These are phyloP conservation scores for Xerocomus amazonicus DNA, from an alignment of 1,284 basidiomycete species.

Conservation along the genomic window DNA sequence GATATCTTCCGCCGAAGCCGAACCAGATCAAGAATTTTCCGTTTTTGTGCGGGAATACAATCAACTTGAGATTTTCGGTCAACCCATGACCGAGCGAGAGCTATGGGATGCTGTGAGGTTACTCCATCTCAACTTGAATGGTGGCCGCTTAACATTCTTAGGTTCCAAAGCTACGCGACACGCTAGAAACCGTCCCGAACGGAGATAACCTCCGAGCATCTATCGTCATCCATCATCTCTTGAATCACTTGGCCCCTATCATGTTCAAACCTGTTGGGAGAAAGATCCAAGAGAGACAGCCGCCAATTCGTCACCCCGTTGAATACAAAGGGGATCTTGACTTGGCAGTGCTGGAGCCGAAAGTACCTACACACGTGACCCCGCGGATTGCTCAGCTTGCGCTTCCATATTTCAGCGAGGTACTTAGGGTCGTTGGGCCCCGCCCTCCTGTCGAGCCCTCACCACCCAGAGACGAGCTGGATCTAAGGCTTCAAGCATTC, in stretches of 20 bases:
- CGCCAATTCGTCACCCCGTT: background rate
- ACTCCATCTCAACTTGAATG: background rate
- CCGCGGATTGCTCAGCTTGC: conserved; percentile 52
- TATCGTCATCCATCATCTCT: conserved; percentile 19
- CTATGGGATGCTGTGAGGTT: conserved; percentile 41
- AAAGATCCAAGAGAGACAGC: background rate
- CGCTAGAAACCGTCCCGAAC: conserved; percentile 20
- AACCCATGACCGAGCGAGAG: conserved; percentile 38
- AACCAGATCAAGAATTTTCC: conserved; percentile 28
- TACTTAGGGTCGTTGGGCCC: conserved; percentile 49
- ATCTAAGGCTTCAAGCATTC: conserved; percentile 20
- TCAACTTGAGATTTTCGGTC: conserved; percentile 37
- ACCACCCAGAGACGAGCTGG: conserved; percentile 10
- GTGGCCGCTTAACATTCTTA: conserved; percentile 14
- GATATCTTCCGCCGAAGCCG: conserved; percentile 36
- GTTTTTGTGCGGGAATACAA: conserved; percentile 35
- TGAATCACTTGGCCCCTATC: conserved; percentile 15
- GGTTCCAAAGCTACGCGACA: conserved; percentile 29
- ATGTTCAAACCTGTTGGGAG: conserved; percentile 10
- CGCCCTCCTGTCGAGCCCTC: conserved; percentile 29
- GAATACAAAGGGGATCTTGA: conserved; percentile 45
- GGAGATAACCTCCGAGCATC: conserved; percentile 24
- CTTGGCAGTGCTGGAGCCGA: conserved; percentile 43
- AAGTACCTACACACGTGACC: conserved; percentile 54
- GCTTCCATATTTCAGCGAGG: conserved; percentile 47